Conservation (phyloP, 306 rosid genomes). For the Dalbergia cultrata region DNA sequence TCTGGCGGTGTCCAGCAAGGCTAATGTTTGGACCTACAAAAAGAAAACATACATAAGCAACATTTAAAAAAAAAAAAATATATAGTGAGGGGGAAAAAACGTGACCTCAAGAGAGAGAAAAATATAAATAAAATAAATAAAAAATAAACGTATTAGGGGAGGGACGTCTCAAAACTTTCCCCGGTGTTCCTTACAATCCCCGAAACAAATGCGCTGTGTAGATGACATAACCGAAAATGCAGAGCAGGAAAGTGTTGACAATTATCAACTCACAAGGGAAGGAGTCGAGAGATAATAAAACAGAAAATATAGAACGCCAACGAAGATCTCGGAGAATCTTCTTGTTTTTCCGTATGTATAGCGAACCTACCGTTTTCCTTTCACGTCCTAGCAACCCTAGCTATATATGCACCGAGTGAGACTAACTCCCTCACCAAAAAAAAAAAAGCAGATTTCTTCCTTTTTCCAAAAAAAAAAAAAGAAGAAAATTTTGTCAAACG, state of each 20-base stretch:
- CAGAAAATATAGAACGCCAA: slow-evolving; percentile 31
- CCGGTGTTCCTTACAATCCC: slow-evolving; percentile 3
- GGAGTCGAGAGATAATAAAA: no score
- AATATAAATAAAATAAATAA: not conserved
- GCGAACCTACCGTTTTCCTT: slow-evolving; percentile 27
- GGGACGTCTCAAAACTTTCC: not conserved
- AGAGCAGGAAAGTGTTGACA: slow-evolving; percentile 46
- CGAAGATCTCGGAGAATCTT: slow-evolving; percentile 65
- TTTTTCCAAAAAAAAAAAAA: no score
- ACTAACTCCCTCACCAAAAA: not conserved
- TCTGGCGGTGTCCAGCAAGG: slow-evolving; percentile 6
- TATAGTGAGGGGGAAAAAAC: not conserved
- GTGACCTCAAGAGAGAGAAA: slow-evolving; percentile 12
- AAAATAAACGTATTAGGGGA: not conserved
- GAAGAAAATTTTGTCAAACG: not conserved
- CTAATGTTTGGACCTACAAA: slow-evolving; percentile 39
- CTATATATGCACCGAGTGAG: slow-evolving; percentile 40
- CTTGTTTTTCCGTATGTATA: not conserved
- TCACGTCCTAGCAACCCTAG: slow-evolving; percentile 51
- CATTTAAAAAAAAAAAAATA: not conserved
- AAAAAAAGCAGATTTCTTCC: not conserved
- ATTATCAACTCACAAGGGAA: slow-evolving; percentile 42
- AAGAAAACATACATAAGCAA: slow-evolving; percentile 29
- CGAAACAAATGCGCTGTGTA: slow-evolving; percentile 13
- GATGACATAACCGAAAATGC: slow-evolving; percentile 37